phyloP scores from a whole-genome alignment of 1,139 yeast genomes.

The Blastobotrys serpentis region DNA sequence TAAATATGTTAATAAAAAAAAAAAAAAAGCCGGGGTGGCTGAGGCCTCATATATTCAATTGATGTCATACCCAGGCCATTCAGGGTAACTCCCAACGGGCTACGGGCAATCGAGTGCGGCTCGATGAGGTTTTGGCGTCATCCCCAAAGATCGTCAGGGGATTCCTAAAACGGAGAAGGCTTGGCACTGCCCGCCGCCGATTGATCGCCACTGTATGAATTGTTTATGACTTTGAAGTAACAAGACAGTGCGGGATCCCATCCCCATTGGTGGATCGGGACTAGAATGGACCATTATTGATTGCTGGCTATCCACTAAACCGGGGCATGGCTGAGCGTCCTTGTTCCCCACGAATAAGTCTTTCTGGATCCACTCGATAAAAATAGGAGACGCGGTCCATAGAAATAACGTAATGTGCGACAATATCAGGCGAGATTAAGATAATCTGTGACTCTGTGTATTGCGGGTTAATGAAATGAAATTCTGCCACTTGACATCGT shows the following conservation, averaged over 20 bases:
- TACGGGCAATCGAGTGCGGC: no score
- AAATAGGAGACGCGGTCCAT: conserved; percentile 11
- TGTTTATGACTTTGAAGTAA: no score
- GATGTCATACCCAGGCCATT: not conserved
- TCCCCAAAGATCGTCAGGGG: not conserved
- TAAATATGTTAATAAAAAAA: not conserved
- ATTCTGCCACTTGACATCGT: conserved; percentile 29
- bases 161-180: not conserved
- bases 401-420: conserved; percentile 20
- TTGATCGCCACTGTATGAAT: no score
- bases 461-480: conserved; percentile 27
- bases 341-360: not conserved
- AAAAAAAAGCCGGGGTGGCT: conserved; percentile 1
- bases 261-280: no score
- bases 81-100: conserved; percentile 10
- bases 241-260: no score
- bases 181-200: no score
- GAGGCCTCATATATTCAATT: not conserved
- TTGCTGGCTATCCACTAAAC: no score
- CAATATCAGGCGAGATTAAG: conserved; percentile 18
- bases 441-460: conserved; percentile 33
- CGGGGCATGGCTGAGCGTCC: not conserved
- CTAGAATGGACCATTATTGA: no score
- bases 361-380: conserved; percentile 2
- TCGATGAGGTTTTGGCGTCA: not conserved